These are phyloP conservation scores for Corylus avellana DNA, from an alignment of 306 rosid genomes.

Conservation along the genomic window DNA sequence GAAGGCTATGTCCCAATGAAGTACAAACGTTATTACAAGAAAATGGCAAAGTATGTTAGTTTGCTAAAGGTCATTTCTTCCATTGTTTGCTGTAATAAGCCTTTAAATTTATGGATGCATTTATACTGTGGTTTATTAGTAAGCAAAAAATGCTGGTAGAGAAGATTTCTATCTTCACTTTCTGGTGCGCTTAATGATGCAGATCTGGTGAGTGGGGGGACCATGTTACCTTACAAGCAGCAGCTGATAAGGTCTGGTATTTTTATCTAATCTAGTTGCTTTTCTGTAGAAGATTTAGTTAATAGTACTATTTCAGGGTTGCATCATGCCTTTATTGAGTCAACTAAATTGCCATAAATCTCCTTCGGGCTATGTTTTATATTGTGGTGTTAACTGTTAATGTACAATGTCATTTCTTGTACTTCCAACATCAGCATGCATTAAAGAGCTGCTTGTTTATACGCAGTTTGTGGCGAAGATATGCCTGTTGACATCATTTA, in stretches of 20 bases:
- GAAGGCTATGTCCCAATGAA: conserved; percentile 96
- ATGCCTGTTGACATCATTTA: conserved; percentile 85
- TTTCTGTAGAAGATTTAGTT: conserved; percentile 6
- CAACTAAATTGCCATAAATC: not conserved
- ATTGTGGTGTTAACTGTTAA: not conserved
- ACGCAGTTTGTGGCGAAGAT: conserved; percentile 83
- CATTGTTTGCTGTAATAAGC: conserved; percentile 19
- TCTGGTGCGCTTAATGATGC: conserved; percentile 33
- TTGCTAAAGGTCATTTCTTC: conserved; percentile 24
- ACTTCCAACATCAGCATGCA: not conserved
- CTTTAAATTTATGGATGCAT: conserved; percentile 13
- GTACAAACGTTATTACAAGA: conserved; percentile 80
- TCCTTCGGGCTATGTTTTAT: not conserved
- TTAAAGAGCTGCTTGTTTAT: conserved; percentile 28
- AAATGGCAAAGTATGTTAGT: conserved; percentile 74
- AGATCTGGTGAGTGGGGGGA: conserved; percentile 99
- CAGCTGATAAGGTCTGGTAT: conserved; percentile 72
- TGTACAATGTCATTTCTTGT: conserved; percentile 14
- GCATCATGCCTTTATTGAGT: not conserved
- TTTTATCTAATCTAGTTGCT: not conserved
- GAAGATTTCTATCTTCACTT: conserved; percentile 22
- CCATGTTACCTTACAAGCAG: conserved; percentile 95
- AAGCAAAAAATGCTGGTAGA: conserved; percentile 9
- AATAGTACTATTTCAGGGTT: conserved; percentile 12
- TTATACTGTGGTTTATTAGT: conserved; percentile 11